These are phyloP conservation scores for Saccharomycopsis lassenensis DNA, from an alignment of 805 yeast genomes.

Conservation along the genomic window DNA sequence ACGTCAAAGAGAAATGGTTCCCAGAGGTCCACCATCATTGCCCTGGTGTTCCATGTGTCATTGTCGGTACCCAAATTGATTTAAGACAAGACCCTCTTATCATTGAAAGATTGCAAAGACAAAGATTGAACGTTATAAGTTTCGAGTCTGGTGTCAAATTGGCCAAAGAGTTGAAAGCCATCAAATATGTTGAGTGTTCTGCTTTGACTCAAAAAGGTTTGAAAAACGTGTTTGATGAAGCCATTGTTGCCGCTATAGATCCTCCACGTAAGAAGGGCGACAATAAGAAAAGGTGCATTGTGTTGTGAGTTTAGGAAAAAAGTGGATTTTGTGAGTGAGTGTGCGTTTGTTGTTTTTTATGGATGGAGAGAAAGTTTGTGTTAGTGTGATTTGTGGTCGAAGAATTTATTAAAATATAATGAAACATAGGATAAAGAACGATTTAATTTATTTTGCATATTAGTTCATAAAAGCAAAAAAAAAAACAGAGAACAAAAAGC, in stretches of 20 bases:
- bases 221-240: slow-evolving; percentile 97
- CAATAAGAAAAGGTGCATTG: too few species aligned
- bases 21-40: slow-evolving; percentile 98
- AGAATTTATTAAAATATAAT: too few species aligned
- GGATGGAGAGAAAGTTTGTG: too few species aligned
- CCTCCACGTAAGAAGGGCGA: too few species aligned
- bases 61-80: slow-evolving; percentile 96
- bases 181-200: slow-evolving; percentile 94
- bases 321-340: too few species aligned
- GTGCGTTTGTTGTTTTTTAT: too few species aligned
- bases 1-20: slow-evolving; percentile 97
- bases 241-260: slow-evolving; percentile 95
- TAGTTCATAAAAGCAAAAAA: too few species aligned
- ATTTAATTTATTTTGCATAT: too few species aligned
- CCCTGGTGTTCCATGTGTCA: slow-evolving; percentile 95
- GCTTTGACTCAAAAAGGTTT: slow-evolving; percentile 95
- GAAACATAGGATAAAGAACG: too few species aligned
- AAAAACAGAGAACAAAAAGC: too few species aligned
- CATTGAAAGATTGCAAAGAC: slow-evolving; percentile 81
- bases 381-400: too few species aligned
- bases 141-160: slow-evolving; percentile 83
- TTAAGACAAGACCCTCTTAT: slow-evolving; percentile 88
- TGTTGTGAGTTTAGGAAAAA: too few species aligned
- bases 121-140: slow-evolving; percentile 76
- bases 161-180: slow-evolving; percentile 90